Evolutionary conservation across 805 yeast genomes (phyloP).

Genomic region (Wilhelminamyces savonicus): DNA sequence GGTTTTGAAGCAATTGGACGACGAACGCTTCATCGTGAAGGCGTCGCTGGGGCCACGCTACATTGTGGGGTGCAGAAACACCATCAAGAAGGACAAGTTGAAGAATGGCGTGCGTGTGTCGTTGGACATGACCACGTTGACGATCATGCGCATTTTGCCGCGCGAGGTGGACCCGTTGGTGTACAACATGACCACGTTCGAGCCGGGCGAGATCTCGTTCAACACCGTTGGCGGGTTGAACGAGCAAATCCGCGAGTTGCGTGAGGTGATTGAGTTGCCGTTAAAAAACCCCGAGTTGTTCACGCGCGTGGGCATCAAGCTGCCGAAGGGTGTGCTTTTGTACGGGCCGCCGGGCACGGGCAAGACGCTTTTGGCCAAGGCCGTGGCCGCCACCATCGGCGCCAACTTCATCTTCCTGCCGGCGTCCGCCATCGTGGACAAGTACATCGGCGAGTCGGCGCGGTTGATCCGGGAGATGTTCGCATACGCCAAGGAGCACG

Average conservation of each 20-base stretch:
- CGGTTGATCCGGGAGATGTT: constrained; percentile 96
- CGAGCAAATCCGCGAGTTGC: constrained; percentile 91
- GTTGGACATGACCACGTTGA: constrained; percentile 92
- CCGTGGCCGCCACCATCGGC: constrained; percentile 97
- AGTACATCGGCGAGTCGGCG: constrained; percentile 96
- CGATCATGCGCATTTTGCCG: constrained; percentile 95
- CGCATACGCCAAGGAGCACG: constrained; percentile 95
- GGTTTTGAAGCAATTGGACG: constrained; percentile 90
- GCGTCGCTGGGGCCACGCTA: constrained; percentile 97
- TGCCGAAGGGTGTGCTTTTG: constrained; percentile 95
- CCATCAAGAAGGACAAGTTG: constrained; percentile 75
- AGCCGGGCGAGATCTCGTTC: constrained; percentile 95
- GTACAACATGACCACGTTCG: constrained; percentile 95
- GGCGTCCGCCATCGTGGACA: constrained; percentile 96
- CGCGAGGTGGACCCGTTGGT: constrained; percentile 98
- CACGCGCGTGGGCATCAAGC: constrained; percentile 92
- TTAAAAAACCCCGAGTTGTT: constrained; percentile 95
- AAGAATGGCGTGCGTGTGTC: constrained; percentile 96
- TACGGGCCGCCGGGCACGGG: constrained; percentile 99
- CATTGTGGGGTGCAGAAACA: constrained; percentile 94
- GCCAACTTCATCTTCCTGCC: constrained; percentile 98
- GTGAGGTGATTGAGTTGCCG: constrained; percentile 97
- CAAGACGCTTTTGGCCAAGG: constrained; percentile 91
- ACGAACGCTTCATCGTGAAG: constrained; percentile 90
- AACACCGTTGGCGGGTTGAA: constrained; percentile 93